Evolutionary conservation across 2,329 filamentous ascomycete genomes (phyloP), one percentile per base, ranked within the genome.

Genomic region (Zasmidium angulare): DNA sequence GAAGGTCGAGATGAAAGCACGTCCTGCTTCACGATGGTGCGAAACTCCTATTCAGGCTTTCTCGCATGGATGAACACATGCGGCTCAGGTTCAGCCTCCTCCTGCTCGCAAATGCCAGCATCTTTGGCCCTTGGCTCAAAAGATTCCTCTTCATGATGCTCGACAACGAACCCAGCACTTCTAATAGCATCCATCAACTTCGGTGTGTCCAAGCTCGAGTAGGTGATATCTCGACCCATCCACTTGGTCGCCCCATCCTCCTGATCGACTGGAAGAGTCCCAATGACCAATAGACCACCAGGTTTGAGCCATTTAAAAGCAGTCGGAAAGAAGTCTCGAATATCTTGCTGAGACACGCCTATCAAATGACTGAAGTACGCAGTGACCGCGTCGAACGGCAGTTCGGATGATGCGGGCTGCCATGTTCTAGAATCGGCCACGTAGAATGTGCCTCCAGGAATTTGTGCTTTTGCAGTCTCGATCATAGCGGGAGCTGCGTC

Each of bases 401-500:
- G 26, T 19, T 57, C 53, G 17, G 40, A 51, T 6, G 23, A 19
- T 6, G 21, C 14, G 1, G 63, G 61, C n/a, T 60, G 47, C 58
- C 58, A 65, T 1, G 49, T 50, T 2, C 56, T 46, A 1, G 55
- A 46, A 19, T 56, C 50, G 2, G 50, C 40, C 19, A 59, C 53
- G 6, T 46, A 24, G 43, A 59, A 64, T 3, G n/a, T 53, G 6
- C 50, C 59, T 14, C 12, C 26, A 12, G 62, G 52, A 3, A 61
- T 60, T 11, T 59, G 50, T 19, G 52, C 21, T 6, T 46, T 47
- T 1, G 71, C 72, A 14, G 69, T 55, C 3, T 66, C 55, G 24
- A 73, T 59, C 72, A 73, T 75, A 43, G 69, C 66, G 1, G 67
- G 66, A 4, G 71, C 66, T 50, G 71, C 66, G 52, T 73, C 68